These are phyloP conservation scores for Pyricularia pennisetigena DNA, from an alignment of 2,329 filamentous ascomycete genomes.

Conservation along the genomic window DNA sequence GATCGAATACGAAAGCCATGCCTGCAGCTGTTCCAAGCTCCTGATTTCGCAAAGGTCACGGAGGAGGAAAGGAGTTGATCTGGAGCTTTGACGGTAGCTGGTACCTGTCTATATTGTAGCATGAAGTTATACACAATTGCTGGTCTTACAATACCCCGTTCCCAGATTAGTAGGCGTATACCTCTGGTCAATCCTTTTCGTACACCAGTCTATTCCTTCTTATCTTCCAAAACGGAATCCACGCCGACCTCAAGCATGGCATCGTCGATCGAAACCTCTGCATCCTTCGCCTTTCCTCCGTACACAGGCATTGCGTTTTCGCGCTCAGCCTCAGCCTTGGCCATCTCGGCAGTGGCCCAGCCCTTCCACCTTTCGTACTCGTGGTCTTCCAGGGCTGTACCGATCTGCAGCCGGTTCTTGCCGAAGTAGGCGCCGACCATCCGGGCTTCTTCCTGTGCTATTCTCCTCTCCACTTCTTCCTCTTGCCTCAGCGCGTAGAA, in stretches of 20 bases:
- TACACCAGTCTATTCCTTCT: background rate
- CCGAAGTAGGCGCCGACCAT: constrained; percentile 85
- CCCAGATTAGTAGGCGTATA: background rate
- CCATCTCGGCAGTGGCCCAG: constrained; percentile 46
- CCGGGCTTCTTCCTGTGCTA: constrained; percentile 80
- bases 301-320: background rate
- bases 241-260: background rate
- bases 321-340: background rate
- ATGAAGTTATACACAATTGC: background rate
- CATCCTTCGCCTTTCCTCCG: background rate
- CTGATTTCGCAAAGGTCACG: constrained; percentile 12
- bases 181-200: background rate
- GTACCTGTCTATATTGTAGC: background rate
- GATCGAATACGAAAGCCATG: constrained; percentile 29
- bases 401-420: constrained; percentile 61
- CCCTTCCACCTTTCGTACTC: constrained; percentile 76
- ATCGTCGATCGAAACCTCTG: background rate
- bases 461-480: constrained; percentile 71
- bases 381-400: constrained; percentile 72
- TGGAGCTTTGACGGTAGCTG: background rate
- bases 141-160: background rate
- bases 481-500: constrained; percentile 79
- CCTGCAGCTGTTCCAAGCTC: constrained; percentile 12
- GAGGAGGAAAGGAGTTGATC: background rate
- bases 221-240: background rate